These are phyloP conservation scores for Mycena epipterygia DNA, from an alignment of 768 basidiomycete genomes.

Conservation along the genomic window DNA sequence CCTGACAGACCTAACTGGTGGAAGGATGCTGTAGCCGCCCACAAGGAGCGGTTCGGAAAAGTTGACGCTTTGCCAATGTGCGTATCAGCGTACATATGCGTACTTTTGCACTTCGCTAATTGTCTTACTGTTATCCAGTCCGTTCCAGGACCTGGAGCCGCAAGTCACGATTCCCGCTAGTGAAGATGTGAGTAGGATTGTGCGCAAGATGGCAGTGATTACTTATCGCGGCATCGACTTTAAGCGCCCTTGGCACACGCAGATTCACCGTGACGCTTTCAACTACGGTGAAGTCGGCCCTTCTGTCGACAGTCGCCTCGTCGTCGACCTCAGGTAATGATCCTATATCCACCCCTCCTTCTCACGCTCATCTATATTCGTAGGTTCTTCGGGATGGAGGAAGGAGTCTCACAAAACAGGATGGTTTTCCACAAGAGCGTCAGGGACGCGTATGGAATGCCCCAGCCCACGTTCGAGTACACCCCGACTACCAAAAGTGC, in stretches of 20 bases:
- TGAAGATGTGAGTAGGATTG: conserved; percentile 6
- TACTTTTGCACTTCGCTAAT: neutral
- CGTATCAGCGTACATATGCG: conserved; percentile 9
- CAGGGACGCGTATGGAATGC: conserved; percentile 48
- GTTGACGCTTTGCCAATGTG: conserved; percentile 40
- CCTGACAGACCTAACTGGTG: conserved; percentile 26
- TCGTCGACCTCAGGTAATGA: conserved; percentile 44
- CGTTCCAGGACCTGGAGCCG: conserved; percentile 47
- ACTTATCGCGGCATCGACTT: neutral
- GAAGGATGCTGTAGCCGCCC: conserved; percentile 36
- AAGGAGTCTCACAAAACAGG: conserved; percentile 31
- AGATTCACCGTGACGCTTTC: conserved; percentile 54
- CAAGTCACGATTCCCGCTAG: conserved; percentile 43
- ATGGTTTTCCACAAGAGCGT: conserved; percentile 17
- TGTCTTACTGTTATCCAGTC: conserved; percentile 23
- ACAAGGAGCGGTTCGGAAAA: conserved; percentile 28
- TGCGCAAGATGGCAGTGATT: conserved; percentile 1
- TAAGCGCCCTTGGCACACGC: conserved; percentile 47
- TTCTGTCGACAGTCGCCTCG: conserved; percentile 44
- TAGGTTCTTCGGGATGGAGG: conserved; percentile 43
- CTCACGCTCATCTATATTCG: neutral
- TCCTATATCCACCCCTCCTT: neutral
- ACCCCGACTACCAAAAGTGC: conserved; percentile 24
- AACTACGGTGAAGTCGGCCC: conserved; percentile 49
- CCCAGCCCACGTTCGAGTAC: conserved; percentile 49